phyloP scores from a whole-genome alignment of 768 basidiomycete genomes.

The Pulveroboletus sp. region DNA sequence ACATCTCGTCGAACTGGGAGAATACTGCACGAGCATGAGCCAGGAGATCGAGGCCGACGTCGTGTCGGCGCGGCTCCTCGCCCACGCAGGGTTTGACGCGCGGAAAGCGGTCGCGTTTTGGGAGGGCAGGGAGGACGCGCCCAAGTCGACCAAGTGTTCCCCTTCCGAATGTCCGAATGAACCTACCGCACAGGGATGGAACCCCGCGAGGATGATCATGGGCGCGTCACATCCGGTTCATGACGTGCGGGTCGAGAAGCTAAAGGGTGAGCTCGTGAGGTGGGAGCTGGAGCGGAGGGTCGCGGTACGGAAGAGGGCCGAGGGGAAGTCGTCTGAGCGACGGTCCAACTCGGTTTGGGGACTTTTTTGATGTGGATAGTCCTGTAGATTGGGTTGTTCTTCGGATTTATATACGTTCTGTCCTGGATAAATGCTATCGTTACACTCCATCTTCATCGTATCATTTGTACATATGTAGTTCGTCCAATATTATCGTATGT shows the following conservation, averaged over 20 bases:
- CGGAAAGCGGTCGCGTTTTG: slow-evolving; percentile 80
- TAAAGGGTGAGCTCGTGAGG: slow-evolving; percentile 42
- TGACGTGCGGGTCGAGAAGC: slow-evolving; percentile 38
- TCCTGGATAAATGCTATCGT: not conserved
- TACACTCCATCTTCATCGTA: not conserved
- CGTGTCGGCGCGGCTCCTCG: slow-evolving; percentile 85
- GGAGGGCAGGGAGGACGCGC: slow-evolving; percentile 51
- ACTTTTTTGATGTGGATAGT: slow-evolving; percentile 13
- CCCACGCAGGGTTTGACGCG: slow-evolving; percentile 89
- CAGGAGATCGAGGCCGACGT: slow-evolving; percentile 94
- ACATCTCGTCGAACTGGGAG: slow-evolving; percentile 68
- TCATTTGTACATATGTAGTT: slow-evolving; percentile 6
- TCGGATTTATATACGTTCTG: not conserved
- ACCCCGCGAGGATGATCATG: slow-evolving; percentile 31
- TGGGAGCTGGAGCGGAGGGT: slow-evolving; percentile 42
- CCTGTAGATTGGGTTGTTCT: not conserved
- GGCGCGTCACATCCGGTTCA: slow-evolving; percentile 46
- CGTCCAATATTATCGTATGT: not conserved
- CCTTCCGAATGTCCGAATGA: slow-evolving; percentile 12
- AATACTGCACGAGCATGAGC: slow-evolving; percentile 72
- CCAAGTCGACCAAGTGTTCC: slow-evolving; percentile 19
- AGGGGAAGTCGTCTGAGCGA: slow-evolving; percentile 19
- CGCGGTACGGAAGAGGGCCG: slow-evolving; percentile 16
- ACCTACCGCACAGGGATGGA: slow-evolving; percentile 9
- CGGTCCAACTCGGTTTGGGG: slow-evolving; percentile 12